Percentiles rank a stretch among this genome's conserved stretches.
Evolutionary conservation across 495 filamentous ascomycete species (phyloP).

Genomic region (Usnea hakonensis): DNA sequence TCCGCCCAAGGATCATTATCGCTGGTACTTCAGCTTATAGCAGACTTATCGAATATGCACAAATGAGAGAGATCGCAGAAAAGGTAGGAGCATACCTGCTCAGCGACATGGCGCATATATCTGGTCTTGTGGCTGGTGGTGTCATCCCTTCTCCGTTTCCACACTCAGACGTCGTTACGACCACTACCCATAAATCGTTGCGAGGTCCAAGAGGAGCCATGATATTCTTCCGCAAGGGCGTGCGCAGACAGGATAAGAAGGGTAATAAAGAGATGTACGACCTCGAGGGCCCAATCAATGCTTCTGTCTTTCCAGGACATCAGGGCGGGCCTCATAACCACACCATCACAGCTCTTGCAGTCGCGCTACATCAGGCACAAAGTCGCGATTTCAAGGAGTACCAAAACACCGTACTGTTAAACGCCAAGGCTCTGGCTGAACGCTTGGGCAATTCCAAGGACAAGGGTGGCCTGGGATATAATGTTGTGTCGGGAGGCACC

Average conservation of each 20-base stretch:
- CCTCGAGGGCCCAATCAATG: slow-evolving; percentile 88
- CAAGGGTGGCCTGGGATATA: slow-evolving; percentile 76
- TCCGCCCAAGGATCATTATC: slow-evolving; percentile 91
- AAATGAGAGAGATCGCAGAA: slow-evolving; percentile 79
- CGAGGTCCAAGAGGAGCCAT: slow-evolving; percentile 91
- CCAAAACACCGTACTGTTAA: slow-evolving; percentile 77
- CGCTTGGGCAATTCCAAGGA: slow-evolving; percentile 65
- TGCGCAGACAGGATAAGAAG: slow-evolving; percentile 80
- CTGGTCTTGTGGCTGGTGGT: slow-evolving; percentile 82
- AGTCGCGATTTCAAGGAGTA: slow-evolving; percentile 81
- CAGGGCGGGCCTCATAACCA: slow-evolving; percentile 98
- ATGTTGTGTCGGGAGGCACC: slow-evolving; percentile 84
- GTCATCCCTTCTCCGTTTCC: slow-evolving; percentile 85
- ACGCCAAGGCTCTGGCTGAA: slow-evolving; percentile 76
- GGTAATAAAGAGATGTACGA: slow-evolving; percentile 80
- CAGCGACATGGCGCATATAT: slow-evolving; percentile 97
- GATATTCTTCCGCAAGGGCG: slow-evolving; percentile 95
- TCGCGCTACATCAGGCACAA: slow-evolving; percentile 90
- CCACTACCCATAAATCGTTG: slow-evolving; percentile 96
- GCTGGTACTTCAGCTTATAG: slow-evolving; percentile 94
- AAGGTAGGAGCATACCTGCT: slow-evolving; percentile 89
- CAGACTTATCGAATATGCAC: slow-evolving; percentile 83
- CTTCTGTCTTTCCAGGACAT: slow-evolving; percentile 97
- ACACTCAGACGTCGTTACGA: slow-evolving; percentile 89
- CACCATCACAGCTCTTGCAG: slow-evolving; percentile 91